phyloP scores from a whole-genome alignment of 2,329 filamentous ascomycete species.

The Venturia carpophila region DNA sequence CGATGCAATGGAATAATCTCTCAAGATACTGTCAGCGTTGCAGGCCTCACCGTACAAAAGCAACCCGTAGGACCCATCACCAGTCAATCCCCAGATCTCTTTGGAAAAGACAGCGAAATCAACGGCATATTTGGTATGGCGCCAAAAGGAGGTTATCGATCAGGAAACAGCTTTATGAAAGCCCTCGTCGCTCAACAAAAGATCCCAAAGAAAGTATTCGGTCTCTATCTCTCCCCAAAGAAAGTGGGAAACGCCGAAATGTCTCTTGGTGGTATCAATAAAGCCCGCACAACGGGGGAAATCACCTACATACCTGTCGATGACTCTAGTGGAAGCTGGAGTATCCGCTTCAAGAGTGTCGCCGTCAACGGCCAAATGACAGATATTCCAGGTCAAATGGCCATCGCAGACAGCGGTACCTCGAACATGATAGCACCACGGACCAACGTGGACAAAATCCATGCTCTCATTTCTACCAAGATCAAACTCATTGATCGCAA shows the following conservation, averaged over 20 bases:
- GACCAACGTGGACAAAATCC: not conserved
- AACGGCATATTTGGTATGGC: conserved; percentile 14
- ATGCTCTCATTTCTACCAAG: conserved; percentile 12
- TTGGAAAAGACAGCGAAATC: not conserved
- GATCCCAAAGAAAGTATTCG: not conserved
- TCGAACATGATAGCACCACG: conserved; percentile 14
- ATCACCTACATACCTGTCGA: conserved; percentile 11
- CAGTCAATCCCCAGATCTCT: conserved; percentile 6
- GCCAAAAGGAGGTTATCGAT: not conserved
- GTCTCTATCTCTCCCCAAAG: conserved; percentile 13
- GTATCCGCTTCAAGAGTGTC: not conserved
- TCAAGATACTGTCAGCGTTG: conserved; percentile 10
- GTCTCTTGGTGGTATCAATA: conserved; percentile 12
- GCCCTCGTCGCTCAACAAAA: not conserved
- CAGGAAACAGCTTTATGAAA: conserved; percentile 2
- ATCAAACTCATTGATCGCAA: conserved; percentile 12
- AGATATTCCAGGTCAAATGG: not conserved
- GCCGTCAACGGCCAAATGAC: conserved; percentile 11
- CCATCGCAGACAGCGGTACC: conserved; percentile 13
- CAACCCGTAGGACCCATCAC: conserved; percentile 11
- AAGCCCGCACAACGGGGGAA: not conserved
- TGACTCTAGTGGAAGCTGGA: not conserved
- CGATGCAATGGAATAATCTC: conserved; percentile 1
- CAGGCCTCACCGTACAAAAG: conserved; percentile 1
- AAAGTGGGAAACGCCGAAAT: conserved; percentile 11